Base-by-base conservation (phyloP, 495 filamentous ascomycete species). In the Podospora bellae-mahoneyi region DNA sequence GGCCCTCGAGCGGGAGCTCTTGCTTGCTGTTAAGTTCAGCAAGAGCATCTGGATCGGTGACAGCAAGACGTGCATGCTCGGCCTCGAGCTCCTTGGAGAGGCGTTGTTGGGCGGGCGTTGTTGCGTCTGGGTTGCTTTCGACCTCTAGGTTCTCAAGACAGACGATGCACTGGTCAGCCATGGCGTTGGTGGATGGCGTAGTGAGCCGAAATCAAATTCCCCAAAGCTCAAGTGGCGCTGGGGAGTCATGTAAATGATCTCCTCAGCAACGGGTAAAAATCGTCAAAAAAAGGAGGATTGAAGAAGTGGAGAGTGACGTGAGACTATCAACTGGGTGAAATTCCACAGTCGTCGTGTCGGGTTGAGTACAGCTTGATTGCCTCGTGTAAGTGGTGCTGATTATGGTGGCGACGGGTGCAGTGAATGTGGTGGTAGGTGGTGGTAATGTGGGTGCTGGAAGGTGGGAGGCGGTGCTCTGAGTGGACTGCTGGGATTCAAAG, bases 101-200 rank as follows among this genome's bases (percentile, higher is more conserved):
- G 56, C 60, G 65, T 28, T 73, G 67, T 56, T 58, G 67, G 61
- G 60, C 54, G 57, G 68, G 34, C 13, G 68, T 19, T n/a, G 30
- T 65, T 60, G 66, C 66, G 62, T 68, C 62, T 64, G 73, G 59
- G 62, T 74, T 60, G 60, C 64, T 72, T 74, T 77, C 75, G 62
- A 75, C 74, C 80, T 88, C 90, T 81, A 97, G 89, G 82, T 91
- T 89, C 80, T 94, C 92, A 79, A 97, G 87, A 87, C 94, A 97
- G 78, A 97, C 91, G 82, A 96, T 97, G 84, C 93, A 97, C 74
- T 92, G 92, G 79, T 96, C 93, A 82, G 91, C 91, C 93, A 95
- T 94, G 76, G 48, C 76, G 65, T 72, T 64, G 64, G 27, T 56
- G 63, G 63, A 48, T 68, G 68, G 30, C 56, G 55, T 60, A 32